Evolutionary conservation across 495 filamentous ascomycete genomes (phyloP).

Genomic region (Penicillium angulare): DNA sequence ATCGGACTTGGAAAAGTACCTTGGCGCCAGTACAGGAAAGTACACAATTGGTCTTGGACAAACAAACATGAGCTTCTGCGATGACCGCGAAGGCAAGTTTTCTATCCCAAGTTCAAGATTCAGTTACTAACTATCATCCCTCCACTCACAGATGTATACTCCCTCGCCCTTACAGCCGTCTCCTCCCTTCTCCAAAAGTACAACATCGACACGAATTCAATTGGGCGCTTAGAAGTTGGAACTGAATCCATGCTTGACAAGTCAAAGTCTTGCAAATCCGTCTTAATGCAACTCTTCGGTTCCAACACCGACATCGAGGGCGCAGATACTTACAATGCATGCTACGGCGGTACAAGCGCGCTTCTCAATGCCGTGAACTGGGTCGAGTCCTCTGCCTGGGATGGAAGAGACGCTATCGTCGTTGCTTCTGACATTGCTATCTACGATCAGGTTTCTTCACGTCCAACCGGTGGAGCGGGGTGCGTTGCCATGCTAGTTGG

Average conservation of each 20-base stretch:
- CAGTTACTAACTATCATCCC: neutral
- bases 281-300: conserved; percentile 94
- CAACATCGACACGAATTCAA: conserved; percentile 79
- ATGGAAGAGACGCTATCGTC: conserved; percentile 77
- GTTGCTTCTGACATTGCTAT: conserved; percentile 94
- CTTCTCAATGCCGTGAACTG: conserved; percentile 95
- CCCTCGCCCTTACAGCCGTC: conserved; percentile 81
- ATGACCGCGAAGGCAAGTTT: conserved; percentile 86
- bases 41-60: conserved; percentile 99
- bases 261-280: conserved; percentile 98
- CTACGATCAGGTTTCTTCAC: conserved; percentile 90
- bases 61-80: conserved; percentile 99
- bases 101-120: neutral
- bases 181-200: conserved; percentile 87
- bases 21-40: conserved; percentile 88
- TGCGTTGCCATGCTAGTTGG: conserved; percentile 92
- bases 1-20: conserved; percentile 91
- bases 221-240: conserved; percentile 93
- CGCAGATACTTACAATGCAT: conserved; percentile 96
- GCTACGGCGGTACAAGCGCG: conserved; percentile 97
- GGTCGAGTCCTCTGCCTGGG: conserved; percentile 85
- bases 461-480: conserved; percentile 93
- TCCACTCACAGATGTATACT: conserved; percentile 80
- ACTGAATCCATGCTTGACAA: conserved; percentile 98
- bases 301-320: conserved; percentile 90